A percentile compares a stretch with the other conserved stretches of the same genome.
These are phyloP conservation scores for Rutstroemia sp. DNA, from an alignment of 2,329 filamentous ascomycete species.

Conservation along the genomic window DNA sequence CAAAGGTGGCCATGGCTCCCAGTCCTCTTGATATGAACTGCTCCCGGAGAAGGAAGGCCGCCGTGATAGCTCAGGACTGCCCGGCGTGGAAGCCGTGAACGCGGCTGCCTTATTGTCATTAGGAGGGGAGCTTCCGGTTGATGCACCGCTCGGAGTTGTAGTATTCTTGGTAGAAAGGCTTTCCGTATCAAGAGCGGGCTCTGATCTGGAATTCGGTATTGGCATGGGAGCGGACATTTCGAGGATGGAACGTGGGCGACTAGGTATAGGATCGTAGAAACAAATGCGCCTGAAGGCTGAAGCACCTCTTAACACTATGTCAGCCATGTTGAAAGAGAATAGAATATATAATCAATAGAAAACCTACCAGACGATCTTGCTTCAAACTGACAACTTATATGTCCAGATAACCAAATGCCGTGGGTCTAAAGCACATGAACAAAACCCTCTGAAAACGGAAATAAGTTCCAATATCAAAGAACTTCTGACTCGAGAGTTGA, in stretches of 20 bases:
- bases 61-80: slow-evolving; percentile 59
- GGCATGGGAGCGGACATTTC: slow-evolving; percentile 39
- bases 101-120: slow-evolving; percentile 44
- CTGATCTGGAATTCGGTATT: slow-evolving; percentile 27
- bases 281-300: slow-evolving; percentile 35
- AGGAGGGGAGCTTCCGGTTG: slow-evolving; percentile 40
- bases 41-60: slow-evolving; percentile 77
- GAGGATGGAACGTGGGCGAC: slow-evolving; percentile 32
- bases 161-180: slow-evolving; percentile 20
- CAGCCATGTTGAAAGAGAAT: slow-evolving; percentile 28
- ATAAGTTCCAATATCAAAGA: slow-evolving; percentile 4
- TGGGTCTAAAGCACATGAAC: slow-evolving; percentile 13
- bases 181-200: slow-evolving; percentile 15
- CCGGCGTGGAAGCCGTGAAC: slow-evolving; percentile 38
- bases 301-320: slow-evolving; percentile 35
- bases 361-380: background rate
- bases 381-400: background rate
- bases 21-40: slow-evolving; percentile 81
- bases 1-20: slow-evolving; percentile 77
- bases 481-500: slow-evolving; percentile 4
- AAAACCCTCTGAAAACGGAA: background rate
- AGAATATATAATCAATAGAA: background rate
- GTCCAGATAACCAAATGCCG: background rate
- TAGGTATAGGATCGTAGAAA: slow-evolving; percentile 34
- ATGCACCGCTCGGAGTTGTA: slow-evolving; percentile 23